These are phyloP conservation scores for Fragaria iinumae DNA, from an alignment of 306 rosid species.

Conservation along the genomic window DNA sequence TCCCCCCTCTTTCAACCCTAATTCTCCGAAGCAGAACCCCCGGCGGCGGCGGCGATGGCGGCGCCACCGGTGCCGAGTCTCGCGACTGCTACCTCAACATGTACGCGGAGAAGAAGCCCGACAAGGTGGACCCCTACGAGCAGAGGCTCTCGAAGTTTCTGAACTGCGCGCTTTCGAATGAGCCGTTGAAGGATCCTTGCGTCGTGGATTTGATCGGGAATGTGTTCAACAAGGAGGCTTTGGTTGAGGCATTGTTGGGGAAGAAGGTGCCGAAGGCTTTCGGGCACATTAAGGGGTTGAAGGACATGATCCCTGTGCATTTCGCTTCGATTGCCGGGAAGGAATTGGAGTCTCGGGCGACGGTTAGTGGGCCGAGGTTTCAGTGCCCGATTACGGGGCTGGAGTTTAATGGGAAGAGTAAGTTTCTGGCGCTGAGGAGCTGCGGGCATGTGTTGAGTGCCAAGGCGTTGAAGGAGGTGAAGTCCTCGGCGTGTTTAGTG, in stretches of 20 bases:
- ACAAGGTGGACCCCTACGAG: slow-evolving; percentile 84
- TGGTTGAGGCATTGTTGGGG: slow-evolving; percentile 74
- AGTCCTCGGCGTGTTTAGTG: slow-evolving; percentile 63
- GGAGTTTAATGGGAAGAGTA: slow-evolving; percentile 83
- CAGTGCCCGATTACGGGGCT: slow-evolving; percentile 84
- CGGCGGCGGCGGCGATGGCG: slow-evolving; percentile 96
- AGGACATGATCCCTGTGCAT: slow-evolving; percentile 69
- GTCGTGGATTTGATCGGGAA: slow-evolving; percentile 82
- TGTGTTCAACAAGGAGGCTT: slow-evolving; percentile 74
- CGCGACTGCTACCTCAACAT: slow-evolving; percentile 94
- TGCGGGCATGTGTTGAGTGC: slow-evolving; percentile 96
- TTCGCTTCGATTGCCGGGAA: slow-evolving; percentile 48
- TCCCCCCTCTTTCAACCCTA: slow-evolving; percentile 63
- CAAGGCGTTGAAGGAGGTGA: slow-evolving; percentile 84
- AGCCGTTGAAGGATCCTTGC: slow-evolving; percentile 82
- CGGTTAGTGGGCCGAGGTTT: slow-evolving; percentile 38
- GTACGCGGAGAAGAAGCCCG: slow-evolving; percentile 91
- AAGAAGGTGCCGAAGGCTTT: slow-evolving; percentile 92
- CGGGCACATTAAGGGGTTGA: slow-evolving; percentile 79
- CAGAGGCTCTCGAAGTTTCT: slow-evolving; percentile 85
- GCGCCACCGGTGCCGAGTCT: slow-evolving; percentile 94
- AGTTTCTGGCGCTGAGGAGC: slow-evolving; percentile 61
- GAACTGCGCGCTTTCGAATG: slow-evolving; percentile 76
- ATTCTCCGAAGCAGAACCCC: slow-evolving; percentile 47
- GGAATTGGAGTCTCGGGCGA: background rate